Evolutionary conservation across 169 alveolate genomes (phyloP), one percentile per base, ranked within the genome.

Genomic region (Plasmodium ovale): DNA sequence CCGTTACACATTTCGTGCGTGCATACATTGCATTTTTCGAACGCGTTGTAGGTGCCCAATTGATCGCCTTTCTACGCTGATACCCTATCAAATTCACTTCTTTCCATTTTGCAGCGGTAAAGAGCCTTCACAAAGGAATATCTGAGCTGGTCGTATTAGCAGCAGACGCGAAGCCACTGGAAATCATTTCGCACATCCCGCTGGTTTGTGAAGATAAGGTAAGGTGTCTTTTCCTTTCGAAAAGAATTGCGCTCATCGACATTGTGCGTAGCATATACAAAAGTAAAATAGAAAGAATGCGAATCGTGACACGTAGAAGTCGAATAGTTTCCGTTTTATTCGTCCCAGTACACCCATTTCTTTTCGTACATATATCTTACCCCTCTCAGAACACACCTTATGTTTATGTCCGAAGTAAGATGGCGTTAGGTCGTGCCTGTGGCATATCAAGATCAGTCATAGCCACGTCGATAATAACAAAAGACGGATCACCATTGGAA

Each of bases 111-210:
- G 95, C 96, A 94, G 98, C 99, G 42, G 98, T 99, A 1, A 99
- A 99, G 96, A 96, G 99, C 35, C 94, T 99, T 68, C 98, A 97
- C 93, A 95, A 99, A 71, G 99, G 99, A 39, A 94, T 96, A 21
- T 99, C 99, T 23, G 99, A 99, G 88, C 88, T 99, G 68, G 97
- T 99, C 59, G 94, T 99, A 39, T 93, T 99, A 73, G 99, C 99
- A 37, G 99, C 99, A 27, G 99, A 99, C 93, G 98, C 99, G 29
- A 99, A 99, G 95, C 99, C 99, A 25, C 96, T 98, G 79, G 99
- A 99, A 94, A 99, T 99, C 87, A 97, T 99, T 21, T 94, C 98
- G 54, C 99, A 98, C 91, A 96, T 99, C 70, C 99, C 99, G 12
- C 91, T 97, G 65, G 97, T 98, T 59, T 98, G 99, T 88, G 99